Evolutionary conservation across 371 early-diverging fungal genomes (phyloP), one percentile per base, ranked within the genome.

Genomic region (Circinella umbellata): DNA sequence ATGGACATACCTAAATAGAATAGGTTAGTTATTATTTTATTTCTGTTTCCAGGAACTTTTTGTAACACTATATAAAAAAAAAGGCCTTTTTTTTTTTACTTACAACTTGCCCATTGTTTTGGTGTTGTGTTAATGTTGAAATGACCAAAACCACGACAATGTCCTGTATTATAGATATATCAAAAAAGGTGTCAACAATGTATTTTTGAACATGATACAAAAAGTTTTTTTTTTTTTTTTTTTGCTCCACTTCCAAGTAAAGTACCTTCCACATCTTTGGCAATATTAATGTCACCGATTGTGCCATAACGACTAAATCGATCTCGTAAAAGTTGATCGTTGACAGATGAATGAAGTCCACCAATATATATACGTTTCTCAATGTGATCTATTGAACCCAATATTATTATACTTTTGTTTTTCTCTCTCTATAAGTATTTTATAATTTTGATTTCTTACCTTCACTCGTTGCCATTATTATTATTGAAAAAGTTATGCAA

Each of bases 61-160:
- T 7, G n/a, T 54, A 20, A 11, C 7, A n/a, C n/a, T n/a, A n/a
- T n/a, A n/a, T n/a, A n/a, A n/a, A n/a, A n/a, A n/a, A n/a, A n/a
- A n/a, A n/a, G n/a, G n/a, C n/a, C n/a, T n/a, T n/a, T n/a, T n/a
- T n/a, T n/a, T n/a, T n/a, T n/a, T n/a, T 35, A 61, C 77, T 61
- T 81, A 83, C 95, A 94, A 68, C 84, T 82, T 53, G 76, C 79
- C 89, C 92, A 91, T 53, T 90, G 80, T 55, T 87, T 84, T 20
- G 87, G 75, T 4, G 88, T 91, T 0, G 89, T 92, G n/a, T 79
- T 78, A 37, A 94, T 76, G 8, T 83, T 88, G 63, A 93, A 80
- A 55, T 92, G 89, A 27, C 88, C 93, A 68, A 94, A 94, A 11
- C 94, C 93, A 63, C 94, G 84, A 73, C 91, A 89, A 20, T 78